Conservation (phyloP, 2,329 filamentous ascomycete species). For the Dactylellina leptospora region DNA sequence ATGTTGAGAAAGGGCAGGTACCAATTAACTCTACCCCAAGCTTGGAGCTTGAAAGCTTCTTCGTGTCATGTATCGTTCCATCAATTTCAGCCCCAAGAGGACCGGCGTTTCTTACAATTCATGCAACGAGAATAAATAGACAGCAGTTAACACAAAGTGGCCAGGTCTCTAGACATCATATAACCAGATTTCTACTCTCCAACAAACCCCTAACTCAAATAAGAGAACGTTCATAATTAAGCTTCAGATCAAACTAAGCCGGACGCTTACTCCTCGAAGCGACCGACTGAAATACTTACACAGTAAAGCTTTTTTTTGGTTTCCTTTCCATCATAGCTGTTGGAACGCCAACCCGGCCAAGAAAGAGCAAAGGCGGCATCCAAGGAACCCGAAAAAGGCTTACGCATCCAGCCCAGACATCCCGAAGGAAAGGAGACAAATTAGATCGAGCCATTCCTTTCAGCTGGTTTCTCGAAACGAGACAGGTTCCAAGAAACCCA, state of each 20-base stretch:
- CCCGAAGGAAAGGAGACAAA: constrained; percentile 32
- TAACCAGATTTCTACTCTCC: too few species aligned
- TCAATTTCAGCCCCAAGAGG: constrained; percentile 1
- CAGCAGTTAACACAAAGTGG: constrained; percentile 2
- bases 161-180: not conserved
- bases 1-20: too few species aligned
- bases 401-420: constrained; percentile 51
- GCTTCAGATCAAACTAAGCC: constrained; percentile 28
- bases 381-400: constrained; percentile 53
- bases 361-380: constrained; percentile 50
- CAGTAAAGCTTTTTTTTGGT: constrained; percentile 8
- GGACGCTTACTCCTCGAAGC: constrained; percentile 32
- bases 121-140: not conserved
- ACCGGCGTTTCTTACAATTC: not conserved
- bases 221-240: not conserved
- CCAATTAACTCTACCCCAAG: not conserved
- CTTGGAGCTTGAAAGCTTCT: constrained; percentile 13
- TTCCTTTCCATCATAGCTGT: constrained; percentile 15
- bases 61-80: constrained; percentile 8
- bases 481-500: constrained; percentile 33
- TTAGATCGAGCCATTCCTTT: constrained; percentile 33
- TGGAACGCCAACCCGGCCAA: constrained; percentile 44
- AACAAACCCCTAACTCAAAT: not conserved
- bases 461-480: constrained; percentile 26
- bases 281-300: not conserved